Conservation (phyloP, 2,329 filamentous ascomycete species). For the Colletotrichum sp. region DNA sequence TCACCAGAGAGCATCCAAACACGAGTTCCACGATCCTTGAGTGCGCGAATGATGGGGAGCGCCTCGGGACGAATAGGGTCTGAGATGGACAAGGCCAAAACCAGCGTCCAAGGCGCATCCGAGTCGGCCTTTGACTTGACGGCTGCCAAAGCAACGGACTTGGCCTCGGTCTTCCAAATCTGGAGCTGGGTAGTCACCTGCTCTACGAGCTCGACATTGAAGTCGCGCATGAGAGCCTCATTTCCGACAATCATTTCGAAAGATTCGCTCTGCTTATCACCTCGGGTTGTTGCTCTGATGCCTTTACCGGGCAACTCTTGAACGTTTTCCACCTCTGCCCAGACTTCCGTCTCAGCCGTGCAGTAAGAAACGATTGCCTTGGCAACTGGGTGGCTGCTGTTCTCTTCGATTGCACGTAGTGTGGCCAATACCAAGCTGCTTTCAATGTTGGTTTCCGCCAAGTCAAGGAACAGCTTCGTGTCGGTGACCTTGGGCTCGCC, state of each 20-base stretch:
- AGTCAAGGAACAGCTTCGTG: slow-evolving; percentile 43
- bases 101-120: slow-evolving; percentile 51
- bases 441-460: slow-evolving; percentile 23
- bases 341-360: slow-evolving; percentile 34
- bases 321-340: slow-evolving; percentile 44
- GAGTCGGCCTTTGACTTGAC: slow-evolving; percentile 32
- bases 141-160: slow-evolving; percentile 67
- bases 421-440: slow-evolving; percentile 50
- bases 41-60: slow-evolving; percentile 63
- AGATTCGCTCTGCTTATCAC: slow-evolving; percentile 28
- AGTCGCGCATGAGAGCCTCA: slow-evolving; percentile 68
- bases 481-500: slow-evolving; percentile 75
- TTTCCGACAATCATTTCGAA: slow-evolving; percentile 72
- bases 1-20: slow-evolving; percentile 96
- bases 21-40: slow-evolving; percentile 69
- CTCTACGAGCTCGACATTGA: slow-evolving; percentile 43
- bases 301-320: slow-evolving; percentile 77
- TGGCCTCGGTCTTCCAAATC: slow-evolving; percentile 66
- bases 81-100: slow-evolving; percentile 75
- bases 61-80: slow-evolving; percentile 83
- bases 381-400: slow-evolving; percentile 77
- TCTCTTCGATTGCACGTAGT: slow-evolving; percentile 68
- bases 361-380: slow-evolving; percentile 73
- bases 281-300: slow-evolving; percentile 60
- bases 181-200: slow-evolving; percentile 43